phyloP scores from a whole-genome alignment of 164 flowering plant species.

The Magnolia kwangsiensis region DNA sequence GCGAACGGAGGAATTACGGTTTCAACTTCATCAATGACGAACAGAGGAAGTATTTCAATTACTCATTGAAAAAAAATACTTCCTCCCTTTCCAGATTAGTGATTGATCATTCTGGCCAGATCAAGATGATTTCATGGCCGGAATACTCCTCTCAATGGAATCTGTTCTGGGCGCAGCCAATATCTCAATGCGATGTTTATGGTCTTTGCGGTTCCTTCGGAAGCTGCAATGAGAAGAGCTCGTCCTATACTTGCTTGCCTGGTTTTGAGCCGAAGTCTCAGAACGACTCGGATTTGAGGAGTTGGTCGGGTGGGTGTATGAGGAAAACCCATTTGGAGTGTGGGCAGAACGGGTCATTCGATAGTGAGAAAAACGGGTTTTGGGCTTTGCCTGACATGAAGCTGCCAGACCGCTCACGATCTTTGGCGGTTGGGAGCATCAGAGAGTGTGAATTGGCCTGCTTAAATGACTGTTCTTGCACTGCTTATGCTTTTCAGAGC shows the following conservation, averaged over 20 bases:
- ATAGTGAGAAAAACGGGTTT: constrained; percentile 5
- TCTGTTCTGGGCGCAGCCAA: constrained; percentile 23
- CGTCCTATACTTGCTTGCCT: constrained; percentile 7
- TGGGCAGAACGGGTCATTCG: constrained; percentile 19
- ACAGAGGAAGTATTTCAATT: constrained; percentile 18
- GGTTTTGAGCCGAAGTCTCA: constrained; percentile 15
- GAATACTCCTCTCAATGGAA: neutral
- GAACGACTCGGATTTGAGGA: constrained; percentile 8
- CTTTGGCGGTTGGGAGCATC: neutral
- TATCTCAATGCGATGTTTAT: constrained; percentile 10
- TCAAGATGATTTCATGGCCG: constrained; percentile 13
- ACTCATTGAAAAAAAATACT: neutral
- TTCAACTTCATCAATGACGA: constrained; percentile 9
- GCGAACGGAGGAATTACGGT: constrained; percentile 27
- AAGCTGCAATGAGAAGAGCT: constrained; percentile 10
- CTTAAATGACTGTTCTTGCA: constrained; percentile 15
- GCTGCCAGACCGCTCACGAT: neutral
- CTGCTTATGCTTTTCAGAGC: constrained; percentile 13
- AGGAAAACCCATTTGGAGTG: constrained; percentile 17
- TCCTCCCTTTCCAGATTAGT: constrained; percentile 11
- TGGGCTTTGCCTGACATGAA: neutral
- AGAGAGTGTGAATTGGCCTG: constrained; percentile 15
- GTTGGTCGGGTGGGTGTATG: constrained; percentile 20
- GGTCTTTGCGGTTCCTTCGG: constrained; percentile 23
- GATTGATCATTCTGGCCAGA: constrained; percentile 18